Base-by-base conservation (phyloP, 768 basidiomycete species). In the Hebeloma cylindrosporum region DNA sequence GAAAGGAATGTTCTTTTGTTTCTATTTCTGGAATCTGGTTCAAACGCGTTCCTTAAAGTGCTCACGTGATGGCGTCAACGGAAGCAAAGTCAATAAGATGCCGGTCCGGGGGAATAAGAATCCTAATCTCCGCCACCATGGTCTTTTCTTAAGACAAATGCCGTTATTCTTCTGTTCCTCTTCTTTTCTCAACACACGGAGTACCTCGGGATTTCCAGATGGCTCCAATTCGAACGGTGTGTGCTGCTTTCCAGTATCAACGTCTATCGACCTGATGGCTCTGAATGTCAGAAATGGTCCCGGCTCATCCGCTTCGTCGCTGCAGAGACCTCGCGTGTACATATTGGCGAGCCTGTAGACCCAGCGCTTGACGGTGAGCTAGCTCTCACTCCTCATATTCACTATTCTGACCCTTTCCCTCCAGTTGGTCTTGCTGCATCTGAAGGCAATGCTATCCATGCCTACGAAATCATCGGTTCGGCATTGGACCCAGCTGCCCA, bases 251-350 rank as follows among this genome's bases (percentile, higher is more conserved):
- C 17, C 18, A 23, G 20, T 28, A 8, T 28, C 14, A 10, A 16
- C 16, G 13, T 13, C 21, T 26, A 35, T 20, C 40, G 20, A 13
- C 30, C n/a, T 41, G 7, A 22, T 46, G n/a, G 20, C 39, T 31
- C 29, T 36, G 9, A 21, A 32, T 37, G 26, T 16, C 21, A 86
- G 82, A 72, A 76, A 74, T 91, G 88, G 88, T 80, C 80, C 25
- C 82, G 88, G 39, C 76, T 91, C 40, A 88, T 91, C 55, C 85
- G 88, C 47, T 91, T 91, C 60, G 74, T 87, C 22, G 88, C 88
- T 16, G 73, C 68, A 10, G 89, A 91, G 67, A 89, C 87, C 0
- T 72, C 75, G 5, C 71, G 77, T 41, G 74, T 91, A 18, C 89
- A 91, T 54, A 73, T 89, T 48, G 88, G 89, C 25, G 77, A 92